These are phyloP conservation scores for Komagataella ulmi DNA, from an alignment of 805 yeast genomes.

Conservation along the genomic window DNA sequence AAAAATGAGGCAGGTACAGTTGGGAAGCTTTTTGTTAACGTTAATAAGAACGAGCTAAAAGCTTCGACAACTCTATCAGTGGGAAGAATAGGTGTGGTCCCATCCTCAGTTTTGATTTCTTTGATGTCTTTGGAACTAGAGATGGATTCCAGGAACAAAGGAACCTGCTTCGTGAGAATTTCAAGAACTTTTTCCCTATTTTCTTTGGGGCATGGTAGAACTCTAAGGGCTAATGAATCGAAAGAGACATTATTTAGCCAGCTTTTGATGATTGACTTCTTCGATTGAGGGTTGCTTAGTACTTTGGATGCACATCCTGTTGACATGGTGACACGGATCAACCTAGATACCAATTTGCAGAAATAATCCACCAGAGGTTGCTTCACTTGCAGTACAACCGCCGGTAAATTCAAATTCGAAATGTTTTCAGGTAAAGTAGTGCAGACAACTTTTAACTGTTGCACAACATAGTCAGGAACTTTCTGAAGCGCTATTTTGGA, in stretches of 20 bases:
- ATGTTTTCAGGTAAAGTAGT: constrained; percentile 32
- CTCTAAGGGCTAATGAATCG: constrained; percentile 4
- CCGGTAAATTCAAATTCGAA: constrained; percentile 31
- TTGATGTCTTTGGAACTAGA: neutral
- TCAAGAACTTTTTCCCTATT: constrained; percentile 18
- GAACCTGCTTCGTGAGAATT: constrained; percentile 20
- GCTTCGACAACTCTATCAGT: constrained; percentile 6
- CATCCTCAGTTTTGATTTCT: neutral
- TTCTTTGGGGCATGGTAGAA: constrained; percentile 3
- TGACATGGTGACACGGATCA: constrained; percentile 2
- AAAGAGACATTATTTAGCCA: constrained; percentile 32
- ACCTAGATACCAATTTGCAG: neutral
- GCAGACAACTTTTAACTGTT: constrained; percentile 41
- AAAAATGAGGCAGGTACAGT: constrained; percentile 43
- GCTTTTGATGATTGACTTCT: constrained; percentile 33
- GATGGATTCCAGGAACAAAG: constrained; percentile 12
- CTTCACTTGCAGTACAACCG: constrained; percentile 35
- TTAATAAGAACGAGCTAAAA: constrained; percentile 7
- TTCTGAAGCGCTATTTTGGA: constrained; percentile 46
- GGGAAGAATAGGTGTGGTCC: neutral
- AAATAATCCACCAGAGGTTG: constrained; percentile 32
- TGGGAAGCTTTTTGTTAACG: constrained; percentile 22
- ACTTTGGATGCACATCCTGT: constrained; percentile 2
- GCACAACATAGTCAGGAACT: constrained; percentile 44
- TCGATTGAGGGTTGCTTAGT: constrained; percentile 11